Conservation (phyloP, 2,329 filamentous ascomycete genomes). For the Rhynchosporium graminicola region DNA sequence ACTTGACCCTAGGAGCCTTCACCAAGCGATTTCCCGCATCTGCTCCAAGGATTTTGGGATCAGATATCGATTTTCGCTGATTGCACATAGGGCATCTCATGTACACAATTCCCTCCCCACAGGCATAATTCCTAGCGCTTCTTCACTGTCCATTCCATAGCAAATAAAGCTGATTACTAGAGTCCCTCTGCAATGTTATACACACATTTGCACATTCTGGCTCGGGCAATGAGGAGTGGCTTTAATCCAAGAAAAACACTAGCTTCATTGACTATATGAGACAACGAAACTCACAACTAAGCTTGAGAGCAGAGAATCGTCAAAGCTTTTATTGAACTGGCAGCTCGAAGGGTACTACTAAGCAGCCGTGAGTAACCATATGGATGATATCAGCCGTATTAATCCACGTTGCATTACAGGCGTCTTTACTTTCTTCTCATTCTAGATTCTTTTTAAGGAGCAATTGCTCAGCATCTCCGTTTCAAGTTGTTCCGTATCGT, state of each 20-base stretch:
- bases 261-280: too few relatives aligned
- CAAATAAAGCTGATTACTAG: slow-evolving; percentile 6
- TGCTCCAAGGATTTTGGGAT: slow-evolving; percentile 21
- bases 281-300: too few relatives aligned
- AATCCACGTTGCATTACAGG: too few relatives aligned
- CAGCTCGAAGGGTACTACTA: too few relatives aligned
- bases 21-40: slow-evolving; percentile 17
- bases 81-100: slow-evolving; percentile 29
- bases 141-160: slow-evolving; percentile 9
- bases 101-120: slow-evolving; percentile 15
- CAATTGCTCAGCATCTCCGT: too few relatives aligned
- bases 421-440: too few relatives aligned
- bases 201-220: background rate
- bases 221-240: background rate
- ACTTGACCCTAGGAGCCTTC: slow-evolving; percentile 32
- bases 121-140: slow-evolving; percentile 3
- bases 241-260: background rate
- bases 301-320: background rate
- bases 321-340: too few relatives aligned
- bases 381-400: too few relatives aligned
- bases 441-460: too few relatives aligned
- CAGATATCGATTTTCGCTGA: slow-evolving; percentile 32
- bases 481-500: too few relatives aligned
- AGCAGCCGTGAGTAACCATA: too few relatives aligned
- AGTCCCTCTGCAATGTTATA: background rate